Conservation (phyloP, 1,284 basidiomycete species). For the Irpex sp. region DNA sequence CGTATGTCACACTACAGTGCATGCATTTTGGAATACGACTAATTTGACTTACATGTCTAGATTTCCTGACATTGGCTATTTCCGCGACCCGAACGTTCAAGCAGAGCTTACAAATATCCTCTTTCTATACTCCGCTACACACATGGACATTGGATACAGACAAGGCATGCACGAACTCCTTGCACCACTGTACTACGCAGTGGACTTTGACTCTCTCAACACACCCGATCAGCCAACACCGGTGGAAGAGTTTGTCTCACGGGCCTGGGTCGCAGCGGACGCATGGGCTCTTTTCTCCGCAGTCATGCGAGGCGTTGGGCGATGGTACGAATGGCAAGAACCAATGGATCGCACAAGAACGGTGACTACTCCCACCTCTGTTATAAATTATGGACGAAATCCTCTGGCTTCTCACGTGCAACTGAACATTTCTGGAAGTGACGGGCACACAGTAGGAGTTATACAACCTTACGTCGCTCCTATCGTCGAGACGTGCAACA, state of each 20-base stretch:
- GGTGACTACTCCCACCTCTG: background rate
- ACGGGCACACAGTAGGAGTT: constrained; percentile 27
- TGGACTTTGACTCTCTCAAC: constrained; percentile 76
- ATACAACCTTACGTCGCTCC: constrained; percentile 71
- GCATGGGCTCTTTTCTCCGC: constrained; percentile 77
- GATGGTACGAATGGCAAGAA: constrained; percentile 91
- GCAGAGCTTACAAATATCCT: constrained; percentile 81
- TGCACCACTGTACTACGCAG: constrained; percentile 77
- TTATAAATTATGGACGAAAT: constrained; percentile 20
- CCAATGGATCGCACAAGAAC: constrained; percentile 26
- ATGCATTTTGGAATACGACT: background rate
- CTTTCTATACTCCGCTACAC: constrained; percentile 74
- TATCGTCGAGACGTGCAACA: constrained; percentile 77
- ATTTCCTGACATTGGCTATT: constrained; percentile 90
- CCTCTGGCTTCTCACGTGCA: constrained; percentile 43
- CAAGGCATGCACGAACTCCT: constrained; percentile 97
- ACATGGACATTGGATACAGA: constrained; percentile 83
- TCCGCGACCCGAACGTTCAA: constrained; percentile 72
- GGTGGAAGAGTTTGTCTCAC: constrained; percentile 59
- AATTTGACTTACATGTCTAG: constrained; percentile 31
- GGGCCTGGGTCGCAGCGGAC: constrained; percentile 76
- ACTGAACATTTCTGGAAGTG: constrained; percentile 41
- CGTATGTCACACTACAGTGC: constrained; percentile 43
- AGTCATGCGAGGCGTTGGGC: constrained; percentile 73
- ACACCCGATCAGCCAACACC: constrained; percentile 16